These are phyloP conservation scores for Dendrocalamus latiflorus DNA, from an alignment of 202 grass and related monocot species.

Conservation along the genomic window DNA sequence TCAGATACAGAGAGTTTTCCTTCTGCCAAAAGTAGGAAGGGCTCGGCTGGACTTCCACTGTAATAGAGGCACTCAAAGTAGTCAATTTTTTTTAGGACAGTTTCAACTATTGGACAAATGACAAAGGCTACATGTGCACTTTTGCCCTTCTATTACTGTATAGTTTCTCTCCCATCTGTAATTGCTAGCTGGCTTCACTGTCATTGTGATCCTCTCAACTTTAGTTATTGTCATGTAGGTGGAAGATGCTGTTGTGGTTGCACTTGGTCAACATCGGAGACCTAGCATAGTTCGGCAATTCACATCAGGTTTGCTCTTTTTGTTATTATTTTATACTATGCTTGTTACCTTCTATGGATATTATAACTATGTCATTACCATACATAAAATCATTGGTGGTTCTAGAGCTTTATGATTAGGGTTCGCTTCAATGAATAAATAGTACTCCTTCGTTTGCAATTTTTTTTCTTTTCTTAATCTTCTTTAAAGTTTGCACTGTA, in stretches of 20 bases:
- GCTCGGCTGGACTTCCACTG: not conserved
- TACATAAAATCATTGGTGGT: not conserved
- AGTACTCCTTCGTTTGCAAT: not conserved
- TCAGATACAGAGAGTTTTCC: not conserved
- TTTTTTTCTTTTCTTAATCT: not conserved
- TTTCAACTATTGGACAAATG: constrained; percentile 2
- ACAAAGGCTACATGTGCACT: not conserved
- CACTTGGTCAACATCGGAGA: constrained; percentile 77
- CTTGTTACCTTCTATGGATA: not conserved
- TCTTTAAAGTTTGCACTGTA: not conserved
- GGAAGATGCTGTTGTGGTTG: constrained; percentile 96
- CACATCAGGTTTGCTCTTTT: constrained; percentile 67
- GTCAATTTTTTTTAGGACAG: not conserved
- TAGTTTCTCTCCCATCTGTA: constrained; percentile 12
- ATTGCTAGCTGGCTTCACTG: constrained; percentile 19
- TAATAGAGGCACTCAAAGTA: not conserved
- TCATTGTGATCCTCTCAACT: constrained; percentile 9
- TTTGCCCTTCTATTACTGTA: constrained; percentile 9
- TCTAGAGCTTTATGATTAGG: not conserved
- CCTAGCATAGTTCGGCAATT: constrained; percentile 87
- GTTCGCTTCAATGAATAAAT: not conserved
- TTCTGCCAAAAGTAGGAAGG: constrained; percentile 8
- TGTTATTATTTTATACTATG: constrained; percentile 9
- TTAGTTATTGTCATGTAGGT: constrained; percentile 52
- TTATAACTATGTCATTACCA: not conserved